Evolutionary conservation across 1,284 basidiomycete species (phyloP), one percentile per base, ranked within the genome.

Genomic region (Stygiomarasmius scandens): DNA sequence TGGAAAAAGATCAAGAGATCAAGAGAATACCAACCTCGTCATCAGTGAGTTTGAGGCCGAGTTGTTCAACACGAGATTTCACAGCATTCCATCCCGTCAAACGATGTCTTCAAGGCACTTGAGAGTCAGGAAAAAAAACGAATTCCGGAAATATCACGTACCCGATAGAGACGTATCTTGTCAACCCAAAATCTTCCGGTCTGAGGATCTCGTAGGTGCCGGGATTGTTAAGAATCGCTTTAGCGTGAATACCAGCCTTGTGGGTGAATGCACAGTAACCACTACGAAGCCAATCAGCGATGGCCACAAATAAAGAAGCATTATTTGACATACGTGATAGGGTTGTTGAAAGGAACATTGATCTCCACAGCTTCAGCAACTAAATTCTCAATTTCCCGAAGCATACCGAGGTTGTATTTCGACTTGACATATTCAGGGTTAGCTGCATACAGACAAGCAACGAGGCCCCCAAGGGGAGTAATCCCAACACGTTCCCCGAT

Each of bases 241-340:
- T 99, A 79, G 97, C 97, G 77, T 99, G 97, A 66, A 99, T 99
- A 75, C 97, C 97, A 29, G 97, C 97, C 89, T 99, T 99, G 89
- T 99, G 97, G 23, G 97, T 99, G 81, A 99, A 99, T 20, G 97
- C 97, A 72, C 97, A 99, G 80, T 98, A 99, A 27, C 97, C 97
- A 57, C 89, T 91, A 59, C 48, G 41, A n/a, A 23, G 58, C 53
- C 36, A 25, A 59, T 55, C 32, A 34, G 54, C 44, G 55, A 57
- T 45, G 46, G 9, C 29, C 49, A 23, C 22, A 55, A 41, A 52
- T 9, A 51, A 24, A 34, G 20, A 51, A 29, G 52, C 55, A 43
- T 34, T 56, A 51, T 24, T 22, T 34, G 59, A 77, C 82, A 50
- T 75, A 92, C 88, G 91, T 93, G 70, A 93, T 90, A 32, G 91